Conservation (phyloP, 2,329 filamentous ascomycete species). For the Xylaria sp. region DNA sequence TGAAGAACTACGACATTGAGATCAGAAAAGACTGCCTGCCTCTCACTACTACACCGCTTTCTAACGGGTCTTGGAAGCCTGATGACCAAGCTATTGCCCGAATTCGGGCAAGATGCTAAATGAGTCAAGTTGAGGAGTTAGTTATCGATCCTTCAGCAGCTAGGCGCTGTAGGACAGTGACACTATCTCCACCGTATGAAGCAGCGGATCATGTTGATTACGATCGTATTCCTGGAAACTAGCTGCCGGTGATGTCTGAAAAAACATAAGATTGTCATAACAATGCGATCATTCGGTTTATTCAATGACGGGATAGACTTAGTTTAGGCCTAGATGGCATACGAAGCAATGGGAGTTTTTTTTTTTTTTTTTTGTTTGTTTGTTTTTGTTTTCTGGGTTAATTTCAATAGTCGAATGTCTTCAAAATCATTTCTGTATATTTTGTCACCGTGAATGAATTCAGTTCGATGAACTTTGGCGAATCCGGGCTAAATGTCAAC, state of each 20-base stretch:
- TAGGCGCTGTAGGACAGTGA: no score
- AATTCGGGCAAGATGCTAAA: slow-evolving; percentile 7
- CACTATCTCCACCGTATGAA: neutral
- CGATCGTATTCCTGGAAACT: neutral
- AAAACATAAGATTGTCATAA: neutral
- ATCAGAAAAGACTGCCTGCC: slow-evolving; percentile 4
- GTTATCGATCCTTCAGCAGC: no score
- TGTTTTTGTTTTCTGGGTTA: neutral
- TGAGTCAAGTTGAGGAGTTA: neutral
- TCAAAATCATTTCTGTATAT: no score
- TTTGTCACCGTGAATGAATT: no score
- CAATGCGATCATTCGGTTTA: neutral
- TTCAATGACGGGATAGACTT: neutral
- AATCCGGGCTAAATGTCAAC: no score
- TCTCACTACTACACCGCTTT: neutral
- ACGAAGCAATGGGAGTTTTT: neutral
- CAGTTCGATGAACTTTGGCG: no score
- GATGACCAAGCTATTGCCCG: slow-evolving; percentile 9
- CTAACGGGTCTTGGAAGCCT: slow-evolving; percentile 11
- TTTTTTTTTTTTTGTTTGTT: neutral
- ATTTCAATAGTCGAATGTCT: no score
- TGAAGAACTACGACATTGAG: slow-evolving; percentile 20
- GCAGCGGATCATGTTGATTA: neutral
- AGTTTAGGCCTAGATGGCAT: neutral
- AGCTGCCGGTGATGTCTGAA: neutral